Evolutionary conservation across 768 basidiomycete species (phyloP), one percentile per base, ranked within the genome.

Genomic region (Dendrothele bispora): DNA sequence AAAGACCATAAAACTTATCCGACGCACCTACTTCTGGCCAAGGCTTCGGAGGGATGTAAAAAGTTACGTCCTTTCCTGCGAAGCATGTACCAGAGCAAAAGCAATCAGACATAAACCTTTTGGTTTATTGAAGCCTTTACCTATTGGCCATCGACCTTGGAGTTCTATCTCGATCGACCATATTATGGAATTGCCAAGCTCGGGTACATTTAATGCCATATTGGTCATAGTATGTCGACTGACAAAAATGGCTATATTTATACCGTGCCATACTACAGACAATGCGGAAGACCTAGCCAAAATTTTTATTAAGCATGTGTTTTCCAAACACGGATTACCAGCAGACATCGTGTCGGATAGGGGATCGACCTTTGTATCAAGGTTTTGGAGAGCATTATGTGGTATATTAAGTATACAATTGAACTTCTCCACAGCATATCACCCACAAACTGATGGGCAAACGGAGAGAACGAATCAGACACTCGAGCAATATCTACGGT

Each of bases 191-290:
- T 56, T 67, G 4, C 62, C 62, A 0, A 22, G 30, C 1, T 55
- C 56, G 17, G 36, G 58, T 10, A 58, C 55, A 2, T 61, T 41
- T 46, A 17, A 40, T 40, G 39, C 39, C 27, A 40, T 40, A 20
- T 24, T 40, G 39, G 21, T 40, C 14, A 17, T 69, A 3, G 61
- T 67, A 5, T 55, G 64, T 47, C 49, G 62, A 1, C 50, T 68
- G 24, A 59, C 62, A 17, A 72, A 73, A 45, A 52, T 54, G 55
- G 62, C 55, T 1, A 55, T 64, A 36, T 70, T 72, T 53, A 55
- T 69, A 22, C 63, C 67, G 3, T 35, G 54, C 30, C 32, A 48
- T 29, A 45, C 61, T 21, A 51, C 25, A 6, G 43, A 57, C 38
- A 51, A 48, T 15, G 43, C 64, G 3, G 17, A 28, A 6, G 53